These are phyloP conservation scores for Penicillium arizonense DNA, from an alignment of 495 filamentous ascomycete genomes.

Conservation along the genomic window DNA sequence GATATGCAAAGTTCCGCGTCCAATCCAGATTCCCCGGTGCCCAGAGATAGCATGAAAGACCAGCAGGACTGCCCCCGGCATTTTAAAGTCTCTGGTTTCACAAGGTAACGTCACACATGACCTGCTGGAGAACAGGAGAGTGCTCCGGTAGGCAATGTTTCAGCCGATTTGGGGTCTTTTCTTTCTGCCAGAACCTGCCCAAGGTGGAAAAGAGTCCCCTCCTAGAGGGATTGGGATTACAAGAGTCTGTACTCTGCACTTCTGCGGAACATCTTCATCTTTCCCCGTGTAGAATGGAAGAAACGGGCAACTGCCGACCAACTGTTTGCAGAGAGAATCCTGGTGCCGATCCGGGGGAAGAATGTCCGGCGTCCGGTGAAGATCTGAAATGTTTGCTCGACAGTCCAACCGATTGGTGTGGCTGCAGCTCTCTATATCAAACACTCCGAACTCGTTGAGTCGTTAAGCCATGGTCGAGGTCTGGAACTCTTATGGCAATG, in stretches of 20 bases:
- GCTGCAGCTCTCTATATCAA: slow-evolving; percentile 19
- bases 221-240: too few relatives aligned
- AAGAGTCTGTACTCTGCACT: too few relatives aligned
- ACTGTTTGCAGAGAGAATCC: slow-evolving; percentile 28
- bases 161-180: slow-evolving; percentile 11
- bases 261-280: too few relatives aligned
- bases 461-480: slow-evolving; percentile 12
- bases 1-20: slow-evolving; percentile 29
- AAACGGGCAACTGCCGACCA: slow-evolving; percentile 14
- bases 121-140: slow-evolving; percentile 25
- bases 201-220: too few relatives aligned
- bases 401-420: slow-evolving; percentile 27
- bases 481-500: not conserved
- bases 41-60: slow-evolving; percentile 13
- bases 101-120: slow-evolving; percentile 39
- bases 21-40: slow-evolving; percentile 16
- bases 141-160: slow-evolving; percentile 15
- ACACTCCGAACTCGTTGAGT: slow-evolving; percentile 19
- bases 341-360: slow-evolving; percentile 19
- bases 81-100: slow-evolving; percentile 32
- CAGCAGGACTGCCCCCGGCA: slow-evolving; percentile 21
- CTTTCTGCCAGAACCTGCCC: not conserved
- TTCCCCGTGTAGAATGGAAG: slow-evolving; percentile 1
- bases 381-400: slow-evolving; percentile 26
- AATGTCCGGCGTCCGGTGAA: slow-evolving; percentile 17